Evolutionary conservation across 768 basidiomycete species (phyloP).

Genomic region (Leccinum rimulosum): DNA sequence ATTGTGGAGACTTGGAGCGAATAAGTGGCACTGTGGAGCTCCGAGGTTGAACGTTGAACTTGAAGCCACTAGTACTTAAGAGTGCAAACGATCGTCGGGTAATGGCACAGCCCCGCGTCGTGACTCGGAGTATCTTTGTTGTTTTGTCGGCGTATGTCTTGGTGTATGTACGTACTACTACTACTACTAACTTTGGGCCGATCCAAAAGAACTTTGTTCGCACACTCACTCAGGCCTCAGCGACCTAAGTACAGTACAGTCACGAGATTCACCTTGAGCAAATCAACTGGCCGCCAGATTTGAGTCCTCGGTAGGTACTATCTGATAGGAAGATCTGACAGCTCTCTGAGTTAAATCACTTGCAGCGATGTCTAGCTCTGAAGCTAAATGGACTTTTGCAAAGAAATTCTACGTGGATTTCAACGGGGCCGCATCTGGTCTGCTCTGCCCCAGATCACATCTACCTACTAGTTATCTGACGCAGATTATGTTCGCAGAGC

Average conservation of each 20-base stretch:
- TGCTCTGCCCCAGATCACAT: neutral
- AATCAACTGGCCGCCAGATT: no score
- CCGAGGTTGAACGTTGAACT: neutral
- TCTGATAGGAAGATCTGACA: neutral
- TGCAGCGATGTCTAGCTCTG: constrained; percentile 17
- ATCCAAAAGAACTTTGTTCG: no score
- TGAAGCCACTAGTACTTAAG: neutral
- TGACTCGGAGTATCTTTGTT: no score
- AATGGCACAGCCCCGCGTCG: no score
- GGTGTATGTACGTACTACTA: no score
- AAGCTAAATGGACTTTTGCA: constrained; percentile 29
- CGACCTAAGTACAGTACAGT: no score
- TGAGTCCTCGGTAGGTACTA: no score
- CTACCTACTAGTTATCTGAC: constrained; percentile 14
- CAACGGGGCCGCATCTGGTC: constrained; percentile 26
- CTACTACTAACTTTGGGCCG: no score
- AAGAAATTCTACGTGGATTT: constrained; percentile 30
- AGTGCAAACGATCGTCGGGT: no score
- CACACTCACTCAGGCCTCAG: no score
- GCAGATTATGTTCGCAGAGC: constrained; percentile 36
- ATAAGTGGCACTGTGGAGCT: neutral
- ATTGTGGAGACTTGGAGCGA: constrained; percentile 11
- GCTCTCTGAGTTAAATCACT: neutral
- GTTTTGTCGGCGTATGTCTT: no score
- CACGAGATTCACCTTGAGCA: no score